Evolutionary conservation across 768 basidiomycete genomes (phyloP).

Genomic region (Hydnum rufescens): DNA sequence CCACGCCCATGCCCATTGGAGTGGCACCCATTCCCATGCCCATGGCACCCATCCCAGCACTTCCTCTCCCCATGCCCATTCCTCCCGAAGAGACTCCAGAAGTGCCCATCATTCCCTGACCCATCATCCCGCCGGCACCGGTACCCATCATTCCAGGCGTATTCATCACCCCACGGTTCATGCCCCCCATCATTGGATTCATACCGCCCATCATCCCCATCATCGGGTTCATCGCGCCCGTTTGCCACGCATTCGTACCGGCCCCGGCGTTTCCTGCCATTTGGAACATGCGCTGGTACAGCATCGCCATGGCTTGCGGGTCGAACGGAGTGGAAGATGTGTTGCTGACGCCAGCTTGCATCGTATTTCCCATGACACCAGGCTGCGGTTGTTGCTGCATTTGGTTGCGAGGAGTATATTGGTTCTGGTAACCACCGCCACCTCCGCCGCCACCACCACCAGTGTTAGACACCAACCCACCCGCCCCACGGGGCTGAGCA

Average conservation of each 20-base stretch:
- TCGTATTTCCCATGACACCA: slow-evolving; percentile 7
- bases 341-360: slow-evolving; percentile 24
- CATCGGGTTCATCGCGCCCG: slow-evolving; percentile 10
- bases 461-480: slow-evolving; percentile 37
- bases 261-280: slow-evolving; percentile 37
- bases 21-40: slow-evolving; percentile 21
- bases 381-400: slow-evolving; percentile 14
- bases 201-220: slow-evolving; percentile 15
- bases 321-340: slow-evolving; percentile 44
- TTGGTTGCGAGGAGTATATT: slow-evolving; percentile 22
- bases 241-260: slow-evolving; percentile 14
- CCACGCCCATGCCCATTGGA: slow-evolving; percentile 21
- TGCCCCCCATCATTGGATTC: slow-evolving; percentile 21
- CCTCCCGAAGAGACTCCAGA: slow-evolving; percentile 23
- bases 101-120: slow-evolving; percentile 19
- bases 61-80: background rate
- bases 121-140: slow-evolving; percentile 17
- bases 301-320: slow-evolving; percentile 74
- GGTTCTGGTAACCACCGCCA: slow-evolving; percentile 13
- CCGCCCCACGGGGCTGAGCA: slow-evolving; percentile 60
- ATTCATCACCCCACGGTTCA: slow-evolving; percentile 33
- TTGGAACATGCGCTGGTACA: slow-evolving; percentile 92
- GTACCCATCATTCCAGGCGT: slow-evolving; percentile 16
- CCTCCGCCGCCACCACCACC: slow-evolving; percentile 18
- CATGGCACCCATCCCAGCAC: slow-evolving; percentile 24